phyloP scores from a whole-genome alignment of 2,329 filamentous ascomycete species.

The Cordyceps javanica region DNA sequence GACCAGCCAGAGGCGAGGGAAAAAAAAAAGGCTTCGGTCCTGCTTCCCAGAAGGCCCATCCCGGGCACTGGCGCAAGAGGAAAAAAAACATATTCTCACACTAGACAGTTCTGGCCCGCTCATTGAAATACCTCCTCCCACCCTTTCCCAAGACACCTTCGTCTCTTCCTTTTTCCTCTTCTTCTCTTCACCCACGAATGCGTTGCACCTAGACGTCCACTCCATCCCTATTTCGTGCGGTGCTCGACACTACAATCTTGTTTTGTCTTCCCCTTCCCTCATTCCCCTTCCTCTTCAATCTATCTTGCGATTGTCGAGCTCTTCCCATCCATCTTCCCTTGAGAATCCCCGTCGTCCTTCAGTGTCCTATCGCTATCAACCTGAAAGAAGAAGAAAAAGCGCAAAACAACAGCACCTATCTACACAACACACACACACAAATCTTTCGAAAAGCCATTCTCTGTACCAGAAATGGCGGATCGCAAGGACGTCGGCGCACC shows the following conservation, averaged over 20 bases:
- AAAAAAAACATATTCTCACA: conserved; percentile 3
- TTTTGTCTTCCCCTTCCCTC: conserved; percentile 20
- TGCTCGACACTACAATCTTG: conserved; percentile 33
- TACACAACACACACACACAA: conserved; percentile 11
- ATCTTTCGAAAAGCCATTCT: neutral
- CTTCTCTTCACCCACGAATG: conserved; percentile 45
- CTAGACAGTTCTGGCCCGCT: conserved; percentile 12
- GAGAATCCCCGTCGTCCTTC: neutral
- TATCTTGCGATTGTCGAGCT: conserved; percentile 14
- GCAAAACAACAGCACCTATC: too few species aligned
- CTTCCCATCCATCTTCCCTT: conserved; percentile 12
- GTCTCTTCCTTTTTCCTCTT: conserved; percentile 29
- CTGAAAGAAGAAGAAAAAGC: too few species aligned
- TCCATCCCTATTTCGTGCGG: conserved; percentile 40
- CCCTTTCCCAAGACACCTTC: conserved; percentile 22
- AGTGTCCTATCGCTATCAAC: neutral
- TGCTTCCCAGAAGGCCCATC: conserved; percentile 11
- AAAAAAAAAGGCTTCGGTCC: conserved; percentile 1
- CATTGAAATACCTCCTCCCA: conserved; percentile 36
- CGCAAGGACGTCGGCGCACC: conserved; percentile 45
- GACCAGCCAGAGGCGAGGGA: neutral
- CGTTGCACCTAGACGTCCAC: conserved; percentile 37
- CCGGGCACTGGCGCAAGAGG: too few species aligned
- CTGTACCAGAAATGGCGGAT: conserved; percentile 50
- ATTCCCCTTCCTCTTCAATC: conserved; percentile 21